Percentiles rank a stretch among this genome's conserved stretches.
Conservation (phyloP, 2,329 filamentous ascomycete genomes). For the Zymoseptoria pseudotritici region DNA sequence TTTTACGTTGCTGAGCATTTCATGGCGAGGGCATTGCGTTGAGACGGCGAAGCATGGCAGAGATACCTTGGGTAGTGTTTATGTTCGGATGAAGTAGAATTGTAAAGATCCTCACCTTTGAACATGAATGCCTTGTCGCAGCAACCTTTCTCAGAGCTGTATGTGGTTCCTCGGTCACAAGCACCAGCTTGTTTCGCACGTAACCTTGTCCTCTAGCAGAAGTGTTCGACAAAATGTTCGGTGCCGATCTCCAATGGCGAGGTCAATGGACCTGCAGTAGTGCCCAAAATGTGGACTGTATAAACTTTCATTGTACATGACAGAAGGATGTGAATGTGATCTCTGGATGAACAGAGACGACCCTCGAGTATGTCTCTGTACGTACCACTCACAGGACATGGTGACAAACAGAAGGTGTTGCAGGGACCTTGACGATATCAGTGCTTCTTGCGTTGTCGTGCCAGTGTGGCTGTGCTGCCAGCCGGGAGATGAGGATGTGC, state of each 20-base stretch:
- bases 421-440: background rate
- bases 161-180: too few species aligned
- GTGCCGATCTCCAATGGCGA: background rate
- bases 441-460: background rate
- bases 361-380: too few species aligned
- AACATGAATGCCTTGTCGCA: background rate
- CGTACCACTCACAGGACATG: too few species aligned
- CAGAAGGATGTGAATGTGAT: background rate
- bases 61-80: background rate
- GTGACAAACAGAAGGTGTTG: background rate
- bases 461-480: background rate
- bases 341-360: too few species aligned
- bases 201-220: too few species aligned
- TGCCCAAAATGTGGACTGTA: background rate
- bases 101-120: background rate
- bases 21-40: background rate
- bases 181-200: too few species aligned
- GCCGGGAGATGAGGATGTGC: background rate
- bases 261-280: background rate
- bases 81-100: background rate
- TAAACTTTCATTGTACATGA: background rate
- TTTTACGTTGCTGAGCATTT: background rate
- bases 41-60: background rate
- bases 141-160: too few species aligned
- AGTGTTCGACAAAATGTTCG: background rate